Percentiles rank a stretch among this genome's conserved stretches.
phyloP scores from a whole-genome alignment of 345 rosid genomes.

The Eucalyptus erythrocorys region DNA sequence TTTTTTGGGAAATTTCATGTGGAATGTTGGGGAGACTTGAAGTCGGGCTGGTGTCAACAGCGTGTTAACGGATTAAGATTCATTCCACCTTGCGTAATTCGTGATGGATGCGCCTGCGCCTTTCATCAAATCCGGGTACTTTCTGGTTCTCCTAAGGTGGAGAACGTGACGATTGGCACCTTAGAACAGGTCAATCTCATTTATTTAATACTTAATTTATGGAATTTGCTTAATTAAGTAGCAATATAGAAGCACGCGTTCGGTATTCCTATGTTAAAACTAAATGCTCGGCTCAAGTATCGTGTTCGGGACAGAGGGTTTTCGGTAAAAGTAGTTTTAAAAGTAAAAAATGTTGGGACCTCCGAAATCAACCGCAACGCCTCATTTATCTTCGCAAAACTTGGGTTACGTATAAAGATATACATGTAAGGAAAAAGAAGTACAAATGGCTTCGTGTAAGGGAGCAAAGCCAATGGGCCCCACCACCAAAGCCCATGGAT shows the following conservation, averaged over 20 bases:
- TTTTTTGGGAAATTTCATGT: not conserved
- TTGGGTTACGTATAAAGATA: not conserved
- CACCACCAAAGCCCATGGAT: not conserved
- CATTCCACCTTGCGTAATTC: not conserved
- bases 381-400: not conserved
- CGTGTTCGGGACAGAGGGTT: not conserved
- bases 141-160: not conserved
- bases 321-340: not conserved
- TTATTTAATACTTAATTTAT: not conserved
- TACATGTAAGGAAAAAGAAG: not conserved
- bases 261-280: not conserved
- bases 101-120: not conserved
- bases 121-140: not conserved
- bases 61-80: not conserved
- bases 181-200: not conserved
- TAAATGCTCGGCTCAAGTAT: not conserved
- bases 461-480: not conserved
- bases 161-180: not conserved
- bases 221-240: not conserved
- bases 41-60: not conserved
- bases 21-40: not conserved
- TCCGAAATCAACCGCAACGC: not conserved
- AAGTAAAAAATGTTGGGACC: not conserved
- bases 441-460: not conserved
- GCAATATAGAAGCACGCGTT: not conserved